Evolutionary conservation across 345 rosid species (phyloP), one percentile per base, ranked within the genome.

Genomic region (Tarenaya hassleriana): DNA sequence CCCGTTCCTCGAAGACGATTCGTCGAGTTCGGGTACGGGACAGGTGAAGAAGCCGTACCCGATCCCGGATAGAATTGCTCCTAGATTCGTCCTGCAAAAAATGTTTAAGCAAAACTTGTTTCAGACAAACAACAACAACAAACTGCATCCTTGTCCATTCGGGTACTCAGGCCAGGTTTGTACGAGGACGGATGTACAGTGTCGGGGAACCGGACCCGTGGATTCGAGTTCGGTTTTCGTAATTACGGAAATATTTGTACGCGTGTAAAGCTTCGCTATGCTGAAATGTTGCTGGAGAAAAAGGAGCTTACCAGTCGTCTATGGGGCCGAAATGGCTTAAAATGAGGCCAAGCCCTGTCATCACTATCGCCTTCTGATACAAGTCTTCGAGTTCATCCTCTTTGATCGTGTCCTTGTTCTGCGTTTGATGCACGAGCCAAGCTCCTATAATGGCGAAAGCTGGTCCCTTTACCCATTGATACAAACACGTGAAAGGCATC

Each of bases 381-480:
- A 82, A 50, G 15, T 69, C 74, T 7, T 86, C 94, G 0, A 72
- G 61, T 35, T 61, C 71, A 38, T 78, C 80, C 52, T 70, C 77
- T 34, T 68, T 48, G 16, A 61, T 61, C 41, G 71, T 67, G 53
- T 63, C 84, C 57, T 74, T 83, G 77, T 78, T 80, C 58, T 81
- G 95, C 46, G 18, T 20, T 50, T 86, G 91, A 60, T 78, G 80
- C 1, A 80, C 73, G 3, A 86, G 83, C 94, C 97, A 86, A 27
- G 97, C 94, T 62, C 97, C 95, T 41, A 90, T 83, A 58, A 90
- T 47, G 4, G 85, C 82, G 64, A 86, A 89, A 46, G 78, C 68
- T 31, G 97, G 94, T 49, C 88, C 95, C 97, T 84, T 73, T 50
- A 74, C 50, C 11, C 15, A 59, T 1, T 44, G 43, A 15, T 34